phyloP scores from a whole-genome alignment of 192 early-diverging fungal genomes.

The Chytriomyces confervae region DNA sequence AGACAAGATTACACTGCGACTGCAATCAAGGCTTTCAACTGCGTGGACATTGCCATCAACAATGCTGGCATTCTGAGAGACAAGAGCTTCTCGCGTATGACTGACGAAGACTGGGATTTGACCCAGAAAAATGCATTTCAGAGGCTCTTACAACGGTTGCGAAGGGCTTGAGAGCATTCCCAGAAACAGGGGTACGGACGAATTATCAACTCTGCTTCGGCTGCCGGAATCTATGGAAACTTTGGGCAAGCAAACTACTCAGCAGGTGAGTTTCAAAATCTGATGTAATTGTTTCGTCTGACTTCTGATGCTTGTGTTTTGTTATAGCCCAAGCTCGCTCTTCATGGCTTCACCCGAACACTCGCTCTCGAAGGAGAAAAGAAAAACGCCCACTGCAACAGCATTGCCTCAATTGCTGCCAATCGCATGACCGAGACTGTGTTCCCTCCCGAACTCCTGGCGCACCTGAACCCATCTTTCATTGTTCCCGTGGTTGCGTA shows the following conservation, averaged over 20 bases:
- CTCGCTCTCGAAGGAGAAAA: slow-evolving; percentile 92
- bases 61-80: slow-evolving; percentile 97
- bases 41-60: slow-evolving; percentile 91
- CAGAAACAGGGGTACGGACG: slow-evolving; percentile 93
- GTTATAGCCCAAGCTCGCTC: slow-evolving; percentile 83
- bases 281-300: too few relatives aligned
- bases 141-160: slow-evolving; percentile 95
- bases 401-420: slow-evolving; percentile 94
- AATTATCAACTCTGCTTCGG: slow-evolving; percentile 91
- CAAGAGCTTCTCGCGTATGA: slow-evolving; percentile 95
- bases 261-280: slow-evolving; percentile 55
- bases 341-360: slow-evolving; percentile 88
- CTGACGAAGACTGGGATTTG: slow-evolving; percentile 97
- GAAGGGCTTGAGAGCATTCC: slow-evolving; percentile 95
- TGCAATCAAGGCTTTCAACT: slow-evolving; percentile 92
- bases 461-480: slow-evolving; percentile 94
- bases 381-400: slow-evolving; percentile 91
- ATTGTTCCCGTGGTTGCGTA: slow-evolving; percentile 93
- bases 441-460: slow-evolving; percentile 93
- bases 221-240: slow-evolving; percentile 99
- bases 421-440: slow-evolving; percentile 93
- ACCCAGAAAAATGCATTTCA: slow-evolving; percentile 88
- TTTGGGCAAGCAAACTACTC: slow-evolving; percentile 93
- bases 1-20: slow-evolving; percentile 95
- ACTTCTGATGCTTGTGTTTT: too few relatives aligned